Evolutionary conservation across 2,329 filamentous ascomycete genomes (phyloP).

Genomic region (Ophiostoma sp.): DNA sequence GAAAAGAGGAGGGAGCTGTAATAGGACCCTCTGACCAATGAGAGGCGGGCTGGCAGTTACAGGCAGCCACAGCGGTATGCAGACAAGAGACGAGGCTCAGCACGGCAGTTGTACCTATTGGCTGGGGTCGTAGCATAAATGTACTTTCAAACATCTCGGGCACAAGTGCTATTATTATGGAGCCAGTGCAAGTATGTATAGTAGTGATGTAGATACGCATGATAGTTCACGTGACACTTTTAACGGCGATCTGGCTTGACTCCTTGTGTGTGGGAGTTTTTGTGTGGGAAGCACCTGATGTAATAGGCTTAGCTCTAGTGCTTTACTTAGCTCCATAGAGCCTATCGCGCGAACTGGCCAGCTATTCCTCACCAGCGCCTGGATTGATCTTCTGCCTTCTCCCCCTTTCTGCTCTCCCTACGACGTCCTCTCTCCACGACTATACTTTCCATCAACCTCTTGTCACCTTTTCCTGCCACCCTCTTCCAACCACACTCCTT

Average conservation of each 20-base stretch:
- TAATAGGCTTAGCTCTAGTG: neutral
- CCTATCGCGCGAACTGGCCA: conserved; percentile 16
- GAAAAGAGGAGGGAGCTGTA: conserved; percentile 1
- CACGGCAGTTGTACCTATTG: neutral
- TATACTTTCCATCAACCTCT: neutral
- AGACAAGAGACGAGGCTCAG: neutral
- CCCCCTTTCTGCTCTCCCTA: conserved; percentile 16
- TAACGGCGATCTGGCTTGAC: conserved; percentile 28
- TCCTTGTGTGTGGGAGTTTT: neutral
- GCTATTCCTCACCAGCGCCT: conserved; percentile 8
- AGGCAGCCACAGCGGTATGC: neutral
- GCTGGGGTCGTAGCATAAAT: no score
- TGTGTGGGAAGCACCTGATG: conserved; percentile 3
- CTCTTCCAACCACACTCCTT: neutral
- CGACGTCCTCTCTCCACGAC: neutral
- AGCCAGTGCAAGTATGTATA: neutral
- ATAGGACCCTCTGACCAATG: neutral
- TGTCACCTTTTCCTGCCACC: neutral
- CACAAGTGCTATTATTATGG: neutral
- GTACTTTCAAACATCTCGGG: neutral
- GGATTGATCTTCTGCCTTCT: conserved; percentile 10
- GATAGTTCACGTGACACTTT: neutral
- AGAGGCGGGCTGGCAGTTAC: neutral
- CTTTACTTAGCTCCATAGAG: neutral
- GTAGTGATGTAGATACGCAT: neutral